Evolutionary conservation across 192 early-diverging fungal genomes (phyloP).

Genomic region (Coemansia sp.): DNA sequence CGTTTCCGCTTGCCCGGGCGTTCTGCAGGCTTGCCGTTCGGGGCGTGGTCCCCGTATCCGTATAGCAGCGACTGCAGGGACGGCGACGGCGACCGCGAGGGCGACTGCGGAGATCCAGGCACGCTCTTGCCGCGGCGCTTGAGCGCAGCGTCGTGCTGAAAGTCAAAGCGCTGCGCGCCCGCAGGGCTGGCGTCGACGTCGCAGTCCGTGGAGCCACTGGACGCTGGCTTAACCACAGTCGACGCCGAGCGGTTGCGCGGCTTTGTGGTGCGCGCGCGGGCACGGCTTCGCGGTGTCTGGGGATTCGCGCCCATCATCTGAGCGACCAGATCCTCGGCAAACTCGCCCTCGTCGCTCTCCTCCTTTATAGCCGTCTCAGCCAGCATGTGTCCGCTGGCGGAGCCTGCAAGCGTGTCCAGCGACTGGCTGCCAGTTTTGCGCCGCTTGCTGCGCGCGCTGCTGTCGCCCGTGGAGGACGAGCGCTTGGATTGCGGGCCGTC

Average conservation of each 20-base stretch:
- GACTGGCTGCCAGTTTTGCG: constrained; percentile 1
- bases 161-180: constrained; percentile 1
- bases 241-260: constrained; percentile 33
- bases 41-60: neutral
- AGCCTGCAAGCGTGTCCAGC: neutral
- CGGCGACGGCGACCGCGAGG: constrained; percentile 17
- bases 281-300: constrained; percentile 1
- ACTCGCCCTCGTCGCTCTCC: constrained; percentile 5
- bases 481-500: neutral
- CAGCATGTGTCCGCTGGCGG: neutral
- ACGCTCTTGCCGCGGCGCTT: constrained; percentile 32
- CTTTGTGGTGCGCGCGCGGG: constrained; percentile 15
- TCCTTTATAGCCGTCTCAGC: neutral
- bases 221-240: constrained; percentile 10
- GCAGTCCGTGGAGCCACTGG: neutral
- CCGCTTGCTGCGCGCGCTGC: constrained; percentile 10
- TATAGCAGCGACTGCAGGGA: constrained; percentile 25
- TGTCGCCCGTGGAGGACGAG: neutral
- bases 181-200: neutral
- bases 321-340: constrained; percentile 28
- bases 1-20: constrained; percentile 22
- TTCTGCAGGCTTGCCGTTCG: neutral
- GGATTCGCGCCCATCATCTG: constrained; percentile 23
- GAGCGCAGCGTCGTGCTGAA: neutral
- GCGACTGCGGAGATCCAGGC: constrained; percentile 39